Percentiles rank a stretch among this genome's conserved stretches.
Conservation (phyloP, 768 basidiomycete species). For the Tulasnella calospora region DNA sequence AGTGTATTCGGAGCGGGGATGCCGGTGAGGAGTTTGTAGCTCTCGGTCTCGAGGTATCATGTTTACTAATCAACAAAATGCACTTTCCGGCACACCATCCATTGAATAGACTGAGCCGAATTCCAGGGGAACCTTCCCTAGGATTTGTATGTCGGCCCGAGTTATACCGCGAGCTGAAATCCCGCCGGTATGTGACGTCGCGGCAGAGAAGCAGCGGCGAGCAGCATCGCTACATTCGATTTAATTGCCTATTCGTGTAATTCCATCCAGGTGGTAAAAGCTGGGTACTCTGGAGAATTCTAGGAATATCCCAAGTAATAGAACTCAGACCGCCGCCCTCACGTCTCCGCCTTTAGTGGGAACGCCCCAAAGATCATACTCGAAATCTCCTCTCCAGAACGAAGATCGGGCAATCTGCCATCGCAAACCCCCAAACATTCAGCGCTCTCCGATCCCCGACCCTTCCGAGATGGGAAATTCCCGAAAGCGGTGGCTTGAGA, state of each 20-base stretch:
- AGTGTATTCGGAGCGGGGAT: neutral
- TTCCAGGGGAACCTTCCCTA: too few relatives aligned
- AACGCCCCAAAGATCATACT: neutral
- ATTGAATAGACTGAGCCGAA: too few relatives aligned
- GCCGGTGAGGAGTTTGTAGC: neutral
- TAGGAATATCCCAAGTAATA: too few relatives aligned
- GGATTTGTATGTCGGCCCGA: too few relatives aligned
- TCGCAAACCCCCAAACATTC: neutral
- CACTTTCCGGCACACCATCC: neutral
- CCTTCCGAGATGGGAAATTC: slow-evolving; percentile 2
- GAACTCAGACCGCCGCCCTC: too few relatives aligned
- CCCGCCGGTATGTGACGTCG: too few relatives aligned
- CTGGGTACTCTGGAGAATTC: too few relatives aligned
- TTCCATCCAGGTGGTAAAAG: too few relatives aligned
- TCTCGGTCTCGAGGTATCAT: neutral
- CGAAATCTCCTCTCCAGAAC: neutral
- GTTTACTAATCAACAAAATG: neutral
- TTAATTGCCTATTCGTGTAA: too few relatives aligned
- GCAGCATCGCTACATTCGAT: too few relatives aligned
- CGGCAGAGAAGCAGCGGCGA: too few relatives aligned
- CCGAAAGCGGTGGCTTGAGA: slow-evolving; percentile 2
- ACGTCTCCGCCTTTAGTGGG: neutral
- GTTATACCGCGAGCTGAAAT: too few relatives aligned
- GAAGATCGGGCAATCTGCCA: neutral
- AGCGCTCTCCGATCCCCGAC: neutral